These are phyloP conservation scores for Erythrobasidium yunnanense DNA, from an alignment of 768 basidiomycete genomes.

Conservation along the genomic window DNA sequence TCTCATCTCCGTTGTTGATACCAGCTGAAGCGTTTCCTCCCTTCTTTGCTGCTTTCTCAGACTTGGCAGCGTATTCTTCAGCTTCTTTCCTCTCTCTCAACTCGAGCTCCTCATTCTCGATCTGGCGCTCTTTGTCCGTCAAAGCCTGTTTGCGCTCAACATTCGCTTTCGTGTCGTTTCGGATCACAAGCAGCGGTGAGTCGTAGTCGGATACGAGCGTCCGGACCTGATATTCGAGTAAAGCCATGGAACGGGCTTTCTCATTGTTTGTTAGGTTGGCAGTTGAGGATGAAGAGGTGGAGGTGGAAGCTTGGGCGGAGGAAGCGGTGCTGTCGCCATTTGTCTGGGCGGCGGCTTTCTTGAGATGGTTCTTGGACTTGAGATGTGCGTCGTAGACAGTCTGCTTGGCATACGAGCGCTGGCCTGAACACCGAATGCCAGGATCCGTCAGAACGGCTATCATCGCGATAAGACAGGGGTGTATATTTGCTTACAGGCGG, in stretches of 20 bases:
- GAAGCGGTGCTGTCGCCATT: background rate
- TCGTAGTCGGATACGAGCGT: constrained; percentile 53
- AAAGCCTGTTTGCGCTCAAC: constrained; percentile 92
- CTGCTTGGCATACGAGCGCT: constrained; percentile 89
- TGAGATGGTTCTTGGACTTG: constrained; percentile 89
- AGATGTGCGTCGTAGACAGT: constrained; percentile 95
- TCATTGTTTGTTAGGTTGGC: background rate
- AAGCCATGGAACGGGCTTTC: constrained; percentile 23
- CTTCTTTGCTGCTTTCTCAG: constrained; percentile 28
- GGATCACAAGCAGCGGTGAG: constrained; percentile 50
- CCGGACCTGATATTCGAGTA: constrained; percentile 49
- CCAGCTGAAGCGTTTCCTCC: constrained; percentile 44
- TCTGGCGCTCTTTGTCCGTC: constrained; percentile 78
- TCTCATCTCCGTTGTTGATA: constrained; percentile 46
- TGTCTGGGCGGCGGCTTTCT: constrained; percentile 60
- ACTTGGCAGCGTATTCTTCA: constrained; percentile 37
- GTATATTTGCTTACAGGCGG: constrained; percentile 31
- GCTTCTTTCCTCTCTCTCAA: constrained; percentile 40
- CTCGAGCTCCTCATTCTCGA: constrained; percentile 63
- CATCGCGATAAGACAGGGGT: constrained; percentile 2
- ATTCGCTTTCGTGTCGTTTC: constrained; percentile 87
- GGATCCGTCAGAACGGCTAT: too few relatives aligned
- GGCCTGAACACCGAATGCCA: constrained; percentile 51
- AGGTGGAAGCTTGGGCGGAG: constrained; percentile 6
- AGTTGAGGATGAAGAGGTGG: background rate